These are phyloP conservation scores for Santalum album DNA, from an alignment of 164 flowering plant species.

Conservation along the genomic window DNA sequence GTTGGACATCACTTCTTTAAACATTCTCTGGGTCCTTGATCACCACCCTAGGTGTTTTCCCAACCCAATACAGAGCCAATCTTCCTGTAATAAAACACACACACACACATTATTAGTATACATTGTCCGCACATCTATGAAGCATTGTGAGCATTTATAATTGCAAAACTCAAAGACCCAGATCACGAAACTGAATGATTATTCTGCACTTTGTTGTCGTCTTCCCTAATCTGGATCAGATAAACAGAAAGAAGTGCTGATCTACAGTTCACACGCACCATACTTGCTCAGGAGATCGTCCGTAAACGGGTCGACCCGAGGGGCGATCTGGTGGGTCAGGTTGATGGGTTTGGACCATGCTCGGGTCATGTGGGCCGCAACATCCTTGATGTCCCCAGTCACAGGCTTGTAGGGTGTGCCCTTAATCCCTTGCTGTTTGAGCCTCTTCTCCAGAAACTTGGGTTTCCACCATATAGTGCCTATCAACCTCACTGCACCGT, in stretches of 20 bases:
- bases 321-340: neutral
- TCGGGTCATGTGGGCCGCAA: neutral
- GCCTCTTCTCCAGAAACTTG: neutral
- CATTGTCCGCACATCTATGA: too few relatives aligned
- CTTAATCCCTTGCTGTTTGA: neutral
- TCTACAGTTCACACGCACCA: neutral
- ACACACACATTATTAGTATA: neutral
- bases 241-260: too few relatives aligned
- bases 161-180: too few relatives aligned
- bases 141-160: too few relatives aligned
- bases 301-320: neutral
- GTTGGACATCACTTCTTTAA: neutral
- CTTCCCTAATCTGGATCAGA: too few relatives aligned
- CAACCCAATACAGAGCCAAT: neutral
- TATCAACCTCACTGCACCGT: neutral
- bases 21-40: conserved; percentile 1
- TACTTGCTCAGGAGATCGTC: neutral
- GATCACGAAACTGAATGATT: too few relatives aligned
- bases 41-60: neutral
- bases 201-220: too few relatives aligned
- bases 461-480: neutral
- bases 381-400: neutral
- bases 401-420: neutral
- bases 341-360: neutral
- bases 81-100: neutral